Conservation (phyloP, 768 basidiomycete species). For the Mycena galopus region DNA sequence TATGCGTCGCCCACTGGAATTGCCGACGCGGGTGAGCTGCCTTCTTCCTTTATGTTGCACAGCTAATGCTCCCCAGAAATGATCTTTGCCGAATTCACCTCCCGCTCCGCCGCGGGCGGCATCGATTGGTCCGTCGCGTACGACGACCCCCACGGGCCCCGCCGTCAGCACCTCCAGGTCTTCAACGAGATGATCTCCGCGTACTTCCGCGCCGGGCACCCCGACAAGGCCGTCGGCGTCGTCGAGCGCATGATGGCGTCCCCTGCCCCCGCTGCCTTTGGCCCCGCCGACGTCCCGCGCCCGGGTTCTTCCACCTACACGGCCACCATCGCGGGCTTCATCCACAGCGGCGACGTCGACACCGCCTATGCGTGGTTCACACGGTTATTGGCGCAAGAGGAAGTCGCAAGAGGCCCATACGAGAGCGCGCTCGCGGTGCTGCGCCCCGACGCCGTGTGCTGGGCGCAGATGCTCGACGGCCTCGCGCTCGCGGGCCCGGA, state of each 20-base stretch:
- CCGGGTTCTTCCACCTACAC: conserved; percentile 76
- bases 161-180: conserved; percentile 59
- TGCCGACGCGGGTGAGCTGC: conserved; percentile 44
- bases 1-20: conserved; percentile 68
- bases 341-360: conserved; percentile 67
- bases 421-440: conserved; percentile 57
- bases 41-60: background rate
- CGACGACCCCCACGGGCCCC: conserved; percentile 38
- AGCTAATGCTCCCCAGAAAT: conserved; percentile 51
- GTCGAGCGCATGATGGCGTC: conserved; percentile 80
- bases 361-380: conserved; percentile 82
- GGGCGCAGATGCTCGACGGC: conserved; percentile 70
- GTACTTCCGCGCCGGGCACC: conserved; percentile 74
- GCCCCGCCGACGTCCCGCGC: conserved; percentile 60
- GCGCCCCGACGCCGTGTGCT: conserved; percentile 67
- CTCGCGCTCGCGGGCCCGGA: conserved; percentile 63
- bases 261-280: conserved; percentile 49
- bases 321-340: conserved; percentile 75
- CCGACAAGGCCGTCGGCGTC: conserved; percentile 73
- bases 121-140: conserved; percentile 48
- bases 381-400: conserved; percentile 64
- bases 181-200: conserved; percentile 86
- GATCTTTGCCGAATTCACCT: conserved; percentile 72
- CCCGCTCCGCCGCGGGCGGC: conserved; percentile 53
- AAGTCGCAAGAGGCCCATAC: conserved; percentile 50